Evolutionary conservation across 305 asterid genomes (phyloP).

Genomic region (Fraxinus sp.): DNA sequence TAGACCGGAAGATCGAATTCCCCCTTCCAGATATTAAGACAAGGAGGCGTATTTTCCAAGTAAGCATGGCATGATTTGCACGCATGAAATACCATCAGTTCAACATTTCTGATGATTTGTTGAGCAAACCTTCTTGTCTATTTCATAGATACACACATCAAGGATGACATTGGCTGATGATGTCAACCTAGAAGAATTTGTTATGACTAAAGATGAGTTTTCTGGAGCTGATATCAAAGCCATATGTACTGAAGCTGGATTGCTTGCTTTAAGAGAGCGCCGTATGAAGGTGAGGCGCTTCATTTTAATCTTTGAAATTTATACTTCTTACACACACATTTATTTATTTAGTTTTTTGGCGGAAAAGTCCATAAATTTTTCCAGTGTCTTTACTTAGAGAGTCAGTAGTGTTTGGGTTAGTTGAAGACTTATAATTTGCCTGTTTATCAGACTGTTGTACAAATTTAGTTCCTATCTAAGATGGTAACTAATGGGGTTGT

Average conservation of each 20-base stretch:
- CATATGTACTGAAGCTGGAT: conserved; percentile 94
- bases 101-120: not conserved
- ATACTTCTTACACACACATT: not conserved
- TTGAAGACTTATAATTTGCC: not conserved
- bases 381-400: not conserved
- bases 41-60: conserved; percentile 86
- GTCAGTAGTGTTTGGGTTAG: not conserved
- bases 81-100: not conserved
- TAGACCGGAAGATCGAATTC: conserved; percentile 81
- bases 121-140: not conserved
- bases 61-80: conserved; percentile 24
- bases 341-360: not conserved
- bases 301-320: not conserved
- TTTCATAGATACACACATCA: not conserved
- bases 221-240: conserved; percentile 97
- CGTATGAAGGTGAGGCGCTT: conserved; percentile 76
- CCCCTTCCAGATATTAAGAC: conserved; percentile 96
- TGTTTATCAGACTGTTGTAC: not conserved
- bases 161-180: conserved; percentile 49
- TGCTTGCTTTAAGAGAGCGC: conserved; percentile 90
- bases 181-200: conserved; percentile 92
- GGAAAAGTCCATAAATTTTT: not conserved
- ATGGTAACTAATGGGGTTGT: not conserved
- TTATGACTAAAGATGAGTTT: conserved; percentile 88
- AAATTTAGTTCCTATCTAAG: not conserved